These are phyloP conservation scores for Ambrosiella cleistominuta DNA, from an alignment of 2,329 filamentous ascomycete genomes.

Conservation along the genomic window DNA sequence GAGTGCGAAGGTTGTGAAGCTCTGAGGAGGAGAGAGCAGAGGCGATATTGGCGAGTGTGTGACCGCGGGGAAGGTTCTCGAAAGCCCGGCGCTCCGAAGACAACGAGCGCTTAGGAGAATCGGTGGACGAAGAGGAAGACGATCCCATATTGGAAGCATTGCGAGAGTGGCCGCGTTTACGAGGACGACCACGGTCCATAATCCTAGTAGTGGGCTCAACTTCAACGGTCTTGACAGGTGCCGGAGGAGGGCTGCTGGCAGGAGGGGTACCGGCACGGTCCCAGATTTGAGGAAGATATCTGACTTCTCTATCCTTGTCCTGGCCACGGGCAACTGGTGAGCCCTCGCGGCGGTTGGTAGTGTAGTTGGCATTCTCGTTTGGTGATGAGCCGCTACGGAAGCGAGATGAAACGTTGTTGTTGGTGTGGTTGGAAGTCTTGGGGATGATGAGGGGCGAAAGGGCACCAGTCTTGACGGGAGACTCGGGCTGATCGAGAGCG, in stretches of 20 bases:
- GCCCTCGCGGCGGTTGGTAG: not conserved
- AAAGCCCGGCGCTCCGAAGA: slow-evolving; percentile 40
- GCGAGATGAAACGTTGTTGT: slow-evolving; percentile 3
- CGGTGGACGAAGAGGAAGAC: slow-evolving; percentile 14
- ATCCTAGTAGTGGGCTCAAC: slow-evolving; percentile 41
- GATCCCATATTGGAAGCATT: slow-evolving; percentile 18
- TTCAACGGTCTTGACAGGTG: slow-evolving; percentile 19
- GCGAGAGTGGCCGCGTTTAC: slow-evolving; percentile 32
- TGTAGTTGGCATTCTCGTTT: slow-evolving; percentile 5
- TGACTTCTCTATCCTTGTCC: not conserved
- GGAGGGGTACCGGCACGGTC: slow-evolving; percentile 2
- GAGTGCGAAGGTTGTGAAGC: slow-evolving; percentile 34
- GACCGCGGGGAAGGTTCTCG: slow-evolving; percentile 42
- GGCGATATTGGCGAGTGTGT: slow-evolving; percentile 33
- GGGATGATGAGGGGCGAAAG: slow-evolving; percentile 9
- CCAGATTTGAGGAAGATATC: not conserved
- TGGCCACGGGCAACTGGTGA: slow-evolving; percentile 1
- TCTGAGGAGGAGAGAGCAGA: slow-evolving; percentile 31
- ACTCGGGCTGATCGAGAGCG: slow-evolving; percentile 2
- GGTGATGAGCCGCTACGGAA: slow-evolving; percentile 10
- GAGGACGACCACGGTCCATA: slow-evolving; percentile 44
- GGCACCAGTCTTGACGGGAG: slow-evolving; percentile 2
- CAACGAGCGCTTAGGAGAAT: slow-evolving; percentile 27
- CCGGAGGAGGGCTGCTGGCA: not conserved
- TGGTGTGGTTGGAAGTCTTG: not conserved